A percentile compares a stretch with the other conserved stretches of the same genome.
These are phyloP conservation scores for Fimicolochytrium jonesii DNA, from an alignment of 192 early-diverging fungal genomes.

Conservation along the genomic window DNA sequence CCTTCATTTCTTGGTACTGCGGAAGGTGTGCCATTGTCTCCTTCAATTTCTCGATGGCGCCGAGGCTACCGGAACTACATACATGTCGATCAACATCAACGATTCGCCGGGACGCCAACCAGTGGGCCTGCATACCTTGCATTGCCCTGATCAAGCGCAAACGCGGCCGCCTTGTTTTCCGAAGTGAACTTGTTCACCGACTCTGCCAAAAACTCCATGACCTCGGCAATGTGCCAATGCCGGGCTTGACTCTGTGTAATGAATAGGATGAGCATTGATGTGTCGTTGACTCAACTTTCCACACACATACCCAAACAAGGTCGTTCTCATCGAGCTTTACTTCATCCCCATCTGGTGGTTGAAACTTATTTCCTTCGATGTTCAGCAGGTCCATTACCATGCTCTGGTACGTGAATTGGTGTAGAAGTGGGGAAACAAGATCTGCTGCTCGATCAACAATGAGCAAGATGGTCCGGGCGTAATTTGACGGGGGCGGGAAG, in stretches of 20 bases:
- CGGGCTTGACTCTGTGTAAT: constrained; percentile 21
- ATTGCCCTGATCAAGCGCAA: constrained; percentile 21
- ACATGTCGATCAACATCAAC: too few species aligned
- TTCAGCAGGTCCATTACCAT: constrained; percentile 85
- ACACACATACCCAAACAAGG: constrained; percentile 55
- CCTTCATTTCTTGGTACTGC: constrained; percentile 75
- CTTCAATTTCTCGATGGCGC: constrained; percentile 61
- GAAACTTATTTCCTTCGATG: constrained; percentile 60
- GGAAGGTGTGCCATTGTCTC: constrained; percentile 74
- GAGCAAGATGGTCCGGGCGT: constrained; percentile 40
- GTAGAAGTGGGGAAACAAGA: constrained; percentile 43
- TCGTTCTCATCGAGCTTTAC: constrained; percentile 65
- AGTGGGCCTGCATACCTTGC: too few species aligned
- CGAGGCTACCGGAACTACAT: too few species aligned
- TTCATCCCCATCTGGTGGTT: constrained; percentile 31
- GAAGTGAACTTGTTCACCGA: constrained; percentile 67
- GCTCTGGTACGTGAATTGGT: constrained; percentile 63
- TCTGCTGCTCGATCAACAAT: constrained; percentile 50
- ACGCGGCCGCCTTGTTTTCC: constrained; percentile 69
- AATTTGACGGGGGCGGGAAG: constrained; percentile 43
- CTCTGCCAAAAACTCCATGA: constrained; percentile 61
- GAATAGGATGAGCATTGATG: too few species aligned
- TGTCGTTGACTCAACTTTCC: too few species aligned
- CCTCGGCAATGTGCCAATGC: constrained; percentile 71
- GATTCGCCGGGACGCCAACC: too few species aligned